Evolutionary conservation across 2,329 filamentous ascomycete species (phyloP), one percentile per base, ranked within the genome.

Genomic region (Penicillium sp.): DNA sequence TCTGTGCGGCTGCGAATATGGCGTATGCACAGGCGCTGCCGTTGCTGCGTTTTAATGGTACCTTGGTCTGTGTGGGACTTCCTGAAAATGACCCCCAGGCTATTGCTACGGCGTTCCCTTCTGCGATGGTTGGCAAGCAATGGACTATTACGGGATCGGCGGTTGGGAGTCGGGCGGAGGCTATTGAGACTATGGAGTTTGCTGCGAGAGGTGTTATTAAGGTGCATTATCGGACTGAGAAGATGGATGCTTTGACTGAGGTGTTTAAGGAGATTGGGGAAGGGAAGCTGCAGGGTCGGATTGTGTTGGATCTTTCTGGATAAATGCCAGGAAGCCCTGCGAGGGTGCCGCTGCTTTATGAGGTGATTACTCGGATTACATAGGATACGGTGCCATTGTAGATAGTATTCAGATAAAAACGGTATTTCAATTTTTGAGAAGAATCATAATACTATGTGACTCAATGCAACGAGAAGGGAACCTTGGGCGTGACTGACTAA

Each of bases 51-150:
- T 77, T 80, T 57, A 73, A 75, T 43, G 80, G 80, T 1, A 78
- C 76, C 1, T 47, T 82, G n/a, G 79, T 82, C 5, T 81, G 78
- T 58, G 76, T 82, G 5, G 80, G 80, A 5, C 71, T 82, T 35
- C 80, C 80, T 10, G 77, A 80, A 56, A 73, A 78, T 43, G 71
- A 74, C 2, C 63, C 70, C 1, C 62, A 73, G 49, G 71, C 79
- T 1, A 81, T 83, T 61, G 75, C 71, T 5, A 75, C 71, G 4
- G 75, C 79, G 0, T 73, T 71, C 46, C 80, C 80, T 16, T 65
- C 66, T 2, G 45, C 57, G 1, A 65, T 83, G 49, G 67, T 82
- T 25, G 64, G 58, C 17, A 70, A 71, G 57, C 74, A 80, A 56
- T 65, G 73, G 48, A 75, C 67, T 19, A 78, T 83, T 51, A 74